phyloP scores from a whole-genome alignment of 208 protist genomes.

The Vickermania spadyakhi region DNA sequence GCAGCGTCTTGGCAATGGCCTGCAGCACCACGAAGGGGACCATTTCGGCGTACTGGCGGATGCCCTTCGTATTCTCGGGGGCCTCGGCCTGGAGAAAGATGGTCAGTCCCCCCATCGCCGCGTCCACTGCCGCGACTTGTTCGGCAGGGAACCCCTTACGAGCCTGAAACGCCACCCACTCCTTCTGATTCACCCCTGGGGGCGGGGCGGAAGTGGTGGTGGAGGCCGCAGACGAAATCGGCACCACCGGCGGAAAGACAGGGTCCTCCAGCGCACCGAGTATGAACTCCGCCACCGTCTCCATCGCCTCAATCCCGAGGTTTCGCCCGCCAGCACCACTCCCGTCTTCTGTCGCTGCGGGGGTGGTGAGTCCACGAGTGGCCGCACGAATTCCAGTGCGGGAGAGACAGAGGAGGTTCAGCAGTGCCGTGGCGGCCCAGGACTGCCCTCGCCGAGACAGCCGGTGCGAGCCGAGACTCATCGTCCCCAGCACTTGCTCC shows the following conservation, averaged over 20 bases:
- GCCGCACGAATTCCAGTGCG: constrained; percentile 21
- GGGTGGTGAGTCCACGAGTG: constrained; percentile 27
- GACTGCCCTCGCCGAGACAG: constrained; percentile 36
- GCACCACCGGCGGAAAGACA: constrained; percentile 24
- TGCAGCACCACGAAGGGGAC: constrained; percentile 37
- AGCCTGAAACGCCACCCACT: background rate
- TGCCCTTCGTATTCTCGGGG: constrained; percentile 33
- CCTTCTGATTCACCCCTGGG: background rate
- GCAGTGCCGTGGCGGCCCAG: constrained; percentile 45
- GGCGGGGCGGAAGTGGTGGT: background rate
- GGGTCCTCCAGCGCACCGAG: constrained; percentile 27
- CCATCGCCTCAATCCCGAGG: background rate
- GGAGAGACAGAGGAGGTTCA: constrained; percentile 69
- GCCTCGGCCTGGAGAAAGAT: constrained; percentile 41
- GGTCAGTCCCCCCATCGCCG: constrained; percentile 36
- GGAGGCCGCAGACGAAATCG: constrained; percentile 2
- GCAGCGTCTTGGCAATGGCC: constrained; percentile 30
- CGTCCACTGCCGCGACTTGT: constrained; percentile 28
- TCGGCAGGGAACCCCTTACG: constrained; percentile 2
- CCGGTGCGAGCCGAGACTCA: constrained; percentile 20
- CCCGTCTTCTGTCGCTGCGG: too few species aligned
- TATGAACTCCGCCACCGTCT: background rate
- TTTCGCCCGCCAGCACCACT: background rate
- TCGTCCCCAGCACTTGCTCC: constrained; percentile 49
- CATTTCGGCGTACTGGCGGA: constrained; percentile 50